A percentile compares a stretch with the other conserved stretches of the same genome.
These are phyloP conservation scores for Sclerotinia trifoliorum DNA, from an alignment of 2,329 filamentous ascomycete species.

Conservation along the genomic window DNA sequence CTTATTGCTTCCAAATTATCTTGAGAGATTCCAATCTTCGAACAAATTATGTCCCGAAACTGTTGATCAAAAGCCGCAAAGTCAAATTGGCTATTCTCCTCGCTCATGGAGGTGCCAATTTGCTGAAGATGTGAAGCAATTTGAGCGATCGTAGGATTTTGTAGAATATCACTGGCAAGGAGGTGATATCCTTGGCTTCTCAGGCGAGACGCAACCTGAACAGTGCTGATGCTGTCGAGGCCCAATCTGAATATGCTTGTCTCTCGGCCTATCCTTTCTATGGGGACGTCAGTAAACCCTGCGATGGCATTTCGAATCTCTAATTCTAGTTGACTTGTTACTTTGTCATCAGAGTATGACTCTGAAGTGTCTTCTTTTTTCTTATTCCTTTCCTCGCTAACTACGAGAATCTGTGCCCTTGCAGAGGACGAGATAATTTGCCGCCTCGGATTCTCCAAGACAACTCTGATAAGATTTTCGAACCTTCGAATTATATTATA, in stretches of 20 bases:
- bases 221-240: conserved; percentile 84
- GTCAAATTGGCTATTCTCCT: conserved; percentile 43
- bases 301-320: conserved; percentile 46
- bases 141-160: conserved; percentile 51
- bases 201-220: conserved; percentile 70
- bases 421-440: conserved; percentile 32
- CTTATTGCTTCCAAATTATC: conserved; percentile 56
- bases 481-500: conserved; percentile 31
- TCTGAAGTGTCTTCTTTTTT: not conserved
- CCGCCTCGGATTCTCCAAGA: conserved; percentile 35
- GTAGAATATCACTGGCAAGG: conserved; percentile 72
- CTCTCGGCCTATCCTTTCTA: conserved; percentile 51
- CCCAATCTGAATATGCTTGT: conserved; percentile 86
- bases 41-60: conserved; percentile 40
- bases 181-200: conserved; percentile 58
- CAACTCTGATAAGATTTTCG: conserved; percentile 29
- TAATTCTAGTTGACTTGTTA: conserved; percentile 41
- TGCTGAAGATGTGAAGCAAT: conserved; percentile 30
- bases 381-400: conserved; percentile 17
- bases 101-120: not conserved
- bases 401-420: conserved; percentile 31
- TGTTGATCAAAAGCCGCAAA: conserved; percentile 51
- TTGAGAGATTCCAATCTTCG: conserved; percentile 27
- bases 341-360: not conserved
- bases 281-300: conserved; percentile 54